Percentiles rank a stretch among this genome's conserved stretches.
phyloP scores from a whole-genome alignment of 129 eudicot species.

The Centaurea solstitialis region DNA sequence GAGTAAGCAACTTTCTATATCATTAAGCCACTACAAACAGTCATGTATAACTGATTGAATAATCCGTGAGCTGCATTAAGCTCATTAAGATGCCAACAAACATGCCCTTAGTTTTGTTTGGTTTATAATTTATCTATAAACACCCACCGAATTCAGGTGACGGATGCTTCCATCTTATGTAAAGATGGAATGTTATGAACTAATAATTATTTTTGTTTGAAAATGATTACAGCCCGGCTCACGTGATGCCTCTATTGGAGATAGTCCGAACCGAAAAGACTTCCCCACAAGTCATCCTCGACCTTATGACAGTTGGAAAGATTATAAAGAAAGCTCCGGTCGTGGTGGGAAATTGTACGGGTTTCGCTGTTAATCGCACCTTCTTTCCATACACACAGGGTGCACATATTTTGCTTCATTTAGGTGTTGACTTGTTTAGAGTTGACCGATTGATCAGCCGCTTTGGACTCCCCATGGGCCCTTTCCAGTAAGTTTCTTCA shows the following conservation, averaged over 20 bases:
- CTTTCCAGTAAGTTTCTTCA: conserved; percentile 79
- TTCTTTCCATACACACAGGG: conserved; percentile 90
- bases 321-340: conserved; percentile 83
- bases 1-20: too few species aligned
- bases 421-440: conserved; percentile 94
- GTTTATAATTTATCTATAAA: not conserved
- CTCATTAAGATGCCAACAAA: too few species aligned
- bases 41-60: too few species aligned
- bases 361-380: conserved; percentile 90
- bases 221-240: conserved; percentile 77
- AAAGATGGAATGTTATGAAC: not conserved
- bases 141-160: not conserved
- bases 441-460: conserved; percentile 71
- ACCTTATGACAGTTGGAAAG: conserved; percentile 89
- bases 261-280: conserved; percentile 87
- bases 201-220: conserved; percentile 16
- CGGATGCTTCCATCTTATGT: not conserved
- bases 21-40: too few species aligned
- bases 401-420: conserved; percentile 69
- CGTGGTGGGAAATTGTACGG: conserved; percentile 95
- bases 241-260: conserved; percentile 95
- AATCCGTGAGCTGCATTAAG: too few species aligned
- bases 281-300: conserved; percentile 92
- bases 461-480: conserved; percentile 97
- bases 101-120: too few species aligned